Evolutionary conservation across 768 basidiomycete genomes (phyloP).

Genomic region (Mycena floridula): DNA sequence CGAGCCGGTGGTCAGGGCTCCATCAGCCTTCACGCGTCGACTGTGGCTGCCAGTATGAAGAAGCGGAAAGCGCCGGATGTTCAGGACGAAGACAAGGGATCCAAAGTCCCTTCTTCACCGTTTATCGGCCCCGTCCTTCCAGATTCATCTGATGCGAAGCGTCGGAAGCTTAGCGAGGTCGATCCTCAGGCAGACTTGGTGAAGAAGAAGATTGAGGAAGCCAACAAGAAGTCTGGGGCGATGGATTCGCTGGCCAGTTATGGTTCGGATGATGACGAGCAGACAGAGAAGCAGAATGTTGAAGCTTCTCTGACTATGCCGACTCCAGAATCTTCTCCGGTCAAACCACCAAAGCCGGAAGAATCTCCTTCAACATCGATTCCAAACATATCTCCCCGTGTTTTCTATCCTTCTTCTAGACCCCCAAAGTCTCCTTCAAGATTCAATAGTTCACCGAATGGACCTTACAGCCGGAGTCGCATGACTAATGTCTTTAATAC

Average conservation of each 20-base stretch:
- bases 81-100: constrained; percentile 43
- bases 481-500: too few relatives aligned
- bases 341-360: too few relatives aligned
- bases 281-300: constrained; percentile 11
- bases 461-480: too few relatives aligned
- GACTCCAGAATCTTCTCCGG: constrained; percentile 10
- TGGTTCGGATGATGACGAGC: constrained; percentile 21
- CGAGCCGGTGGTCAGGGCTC: constrained; percentile 60
- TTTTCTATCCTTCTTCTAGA: too few relatives aligned
- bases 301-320: constrained; percentile 8
- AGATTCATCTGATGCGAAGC: constrained; percentile 19
- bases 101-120: constrained; percentile 38
- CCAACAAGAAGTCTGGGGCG: constrained; percentile 8
- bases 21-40: constrained; percentile 17
- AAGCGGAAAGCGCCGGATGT: constrained; percentile 34
- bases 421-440: too few relatives aligned
- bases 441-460: too few relatives aligned
- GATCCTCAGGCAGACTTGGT: constrained; percentile 51
- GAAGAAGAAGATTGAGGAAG: constrained; percentile 48
- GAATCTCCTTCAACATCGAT: too few relatives aligned
- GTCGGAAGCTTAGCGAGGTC: constrained; percentile 13
- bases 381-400: too few relatives aligned
- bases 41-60: constrained; percentile 44
- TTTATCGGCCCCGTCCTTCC: constrained; percentile 67
- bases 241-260: constrained; percentile 15